A percentile compares a stretch with the other conserved stretches of the same genome.
phyloP scores from a whole-genome alignment of 1,284 basidiomycete species.

The Ceratobasidium sp. region DNA sequence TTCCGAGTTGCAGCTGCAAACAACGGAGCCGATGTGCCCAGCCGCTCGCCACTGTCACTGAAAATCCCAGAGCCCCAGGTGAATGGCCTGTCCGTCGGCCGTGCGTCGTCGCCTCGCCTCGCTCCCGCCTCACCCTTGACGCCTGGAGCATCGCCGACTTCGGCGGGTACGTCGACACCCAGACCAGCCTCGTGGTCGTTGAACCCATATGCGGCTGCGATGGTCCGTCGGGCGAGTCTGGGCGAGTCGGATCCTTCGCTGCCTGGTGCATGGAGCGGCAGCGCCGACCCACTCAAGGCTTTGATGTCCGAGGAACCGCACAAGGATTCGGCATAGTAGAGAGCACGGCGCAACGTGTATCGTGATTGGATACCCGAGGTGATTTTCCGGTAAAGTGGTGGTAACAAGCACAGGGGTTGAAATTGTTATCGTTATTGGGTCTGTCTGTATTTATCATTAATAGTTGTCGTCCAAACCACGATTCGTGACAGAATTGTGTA shows the following conservation, averaged over 20 bases:
- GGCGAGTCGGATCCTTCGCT: background rate
- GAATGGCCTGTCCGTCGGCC: background rate
- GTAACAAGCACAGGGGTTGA: too few relatives aligned
- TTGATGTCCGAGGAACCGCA: conserved; percentile 3
- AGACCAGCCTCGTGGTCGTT: conserved; percentile 27
- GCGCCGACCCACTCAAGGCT: background rate
- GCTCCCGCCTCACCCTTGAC: conserved; percentile 9
- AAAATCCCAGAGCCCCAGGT: background rate
- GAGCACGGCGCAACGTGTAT: background rate
- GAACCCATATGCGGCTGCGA: conserved; percentile 35
- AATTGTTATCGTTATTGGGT: background rate
- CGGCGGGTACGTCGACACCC: background rate
- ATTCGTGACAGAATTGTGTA: background rate
- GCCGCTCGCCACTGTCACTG: background rate
- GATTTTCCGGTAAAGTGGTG: too few relatives aligned
- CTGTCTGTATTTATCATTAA: background rate
- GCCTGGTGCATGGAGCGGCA: conserved; percentile 1
- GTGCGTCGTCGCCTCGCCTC: background rate
- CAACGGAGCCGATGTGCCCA: background rate
- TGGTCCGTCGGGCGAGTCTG: conserved; percentile 18
- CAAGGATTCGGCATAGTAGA: background rate
- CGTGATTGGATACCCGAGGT: background rate
- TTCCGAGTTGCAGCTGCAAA: background rate
- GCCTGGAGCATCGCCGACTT: conserved; percentile 5
- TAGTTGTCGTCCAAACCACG: background rate